Conservation (phyloP, 306 rosid genomes). For the Vachellia pachyceras region DNA sequence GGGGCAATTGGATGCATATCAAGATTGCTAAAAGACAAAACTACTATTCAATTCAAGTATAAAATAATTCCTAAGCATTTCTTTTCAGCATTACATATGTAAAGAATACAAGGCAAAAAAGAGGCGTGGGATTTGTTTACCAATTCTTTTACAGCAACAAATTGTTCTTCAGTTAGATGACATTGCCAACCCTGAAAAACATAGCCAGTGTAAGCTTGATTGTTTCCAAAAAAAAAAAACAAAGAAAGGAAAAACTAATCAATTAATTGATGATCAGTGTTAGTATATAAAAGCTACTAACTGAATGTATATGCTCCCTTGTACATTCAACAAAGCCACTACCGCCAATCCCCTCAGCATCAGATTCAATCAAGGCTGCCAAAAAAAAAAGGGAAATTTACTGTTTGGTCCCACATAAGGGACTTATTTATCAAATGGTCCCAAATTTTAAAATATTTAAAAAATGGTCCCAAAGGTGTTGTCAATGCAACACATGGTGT, state of each 20-base stretch:
- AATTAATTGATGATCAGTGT: slow-evolving; percentile 8
- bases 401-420: too few relatives aligned
- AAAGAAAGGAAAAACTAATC: background rate
- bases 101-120: slow-evolving; percentile 26
- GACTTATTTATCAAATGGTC: too few relatives aligned
- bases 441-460: too few relatives aligned
- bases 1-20: slow-evolving; percentile 33
- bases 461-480: too few relatives aligned
- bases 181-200: slow-evolving; percentile 88
- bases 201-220: slow-evolving; percentile 41
- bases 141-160: slow-evolving; percentile 98
- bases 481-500: too few relatives aligned
- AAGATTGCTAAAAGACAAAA: slow-evolving; percentile 25
- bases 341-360: slow-evolving; percentile 99
- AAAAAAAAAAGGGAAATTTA: too few relatives aligned
- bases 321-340: slow-evolving; percentile 98
- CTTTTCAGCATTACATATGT: slow-evolving; percentile 7
- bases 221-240: slow-evolving; percentile 12
- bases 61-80: slow-evolving; percentile 16
- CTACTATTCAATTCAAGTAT: slow-evolving; percentile 27
- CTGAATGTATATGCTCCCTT: slow-evolving; percentile 95
- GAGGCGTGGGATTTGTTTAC: slow-evolving; percentile 49
- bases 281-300: slow-evolving; percentile 54
- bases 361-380: slow-evolving; percentile 98
- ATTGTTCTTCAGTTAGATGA: slow-evolving; percentile 95